Conservation (phyloP, 1,284 basidiomycete genomes). For the Trichosporon ovoides region DNA sequence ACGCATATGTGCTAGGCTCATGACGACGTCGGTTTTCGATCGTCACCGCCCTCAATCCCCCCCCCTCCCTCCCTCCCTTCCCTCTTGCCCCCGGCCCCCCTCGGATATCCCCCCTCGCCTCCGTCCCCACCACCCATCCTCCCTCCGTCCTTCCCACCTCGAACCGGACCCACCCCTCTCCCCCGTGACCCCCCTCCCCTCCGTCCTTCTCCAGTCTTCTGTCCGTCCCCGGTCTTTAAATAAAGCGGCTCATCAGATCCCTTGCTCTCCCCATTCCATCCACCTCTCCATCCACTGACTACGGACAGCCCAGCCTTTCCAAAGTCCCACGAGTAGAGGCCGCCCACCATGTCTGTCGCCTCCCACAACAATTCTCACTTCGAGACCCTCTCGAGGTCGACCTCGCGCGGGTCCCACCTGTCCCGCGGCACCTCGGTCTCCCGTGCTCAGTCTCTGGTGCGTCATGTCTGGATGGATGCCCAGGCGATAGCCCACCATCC, state of each 20-base stretch:
- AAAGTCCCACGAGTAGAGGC: background rate
- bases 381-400: constrained; percentile 52
- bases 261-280: background rate
- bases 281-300: background rate
- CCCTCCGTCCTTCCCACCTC: background rate
- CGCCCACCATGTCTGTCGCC: constrained; percentile 10
- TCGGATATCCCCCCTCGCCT: background rate
- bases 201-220: constrained; percentile 1
- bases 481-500: too few relatives aligned
- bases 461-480: constrained; percentile 22
- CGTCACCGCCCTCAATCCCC: background rate
- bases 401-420: constrained; percentile 53
- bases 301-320: background rate
- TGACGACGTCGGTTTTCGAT: constrained; percentile 5
- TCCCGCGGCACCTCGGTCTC: constrained; percentile 60
- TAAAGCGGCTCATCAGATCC: background rate
- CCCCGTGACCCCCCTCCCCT: background rate
- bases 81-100: too few relatives aligned
- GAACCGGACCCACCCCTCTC: background rate
- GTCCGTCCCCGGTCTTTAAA: constrained; percentile 4
- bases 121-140: background rate
- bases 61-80: background rate
- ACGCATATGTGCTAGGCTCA: background rate
- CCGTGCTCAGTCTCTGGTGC: constrained; percentile 65
- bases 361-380: constrained; percentile 34